Base-by-base conservation (phyloP, 768 basidiomycete species). In the Termitomyces sp. region DNA sequence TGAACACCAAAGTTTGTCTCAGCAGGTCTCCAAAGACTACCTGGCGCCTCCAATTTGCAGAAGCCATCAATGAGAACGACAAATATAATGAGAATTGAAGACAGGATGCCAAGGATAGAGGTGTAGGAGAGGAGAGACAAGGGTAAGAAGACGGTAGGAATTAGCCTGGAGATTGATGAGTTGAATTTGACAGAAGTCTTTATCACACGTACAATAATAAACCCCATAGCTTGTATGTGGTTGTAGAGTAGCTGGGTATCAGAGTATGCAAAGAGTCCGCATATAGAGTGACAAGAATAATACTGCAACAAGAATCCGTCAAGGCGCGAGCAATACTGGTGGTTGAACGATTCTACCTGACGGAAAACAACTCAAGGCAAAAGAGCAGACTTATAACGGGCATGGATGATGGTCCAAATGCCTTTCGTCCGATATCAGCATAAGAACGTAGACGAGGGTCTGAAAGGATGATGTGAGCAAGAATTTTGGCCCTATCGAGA, bases 31-130 rank as follows among this genome's bases (percentile, higher is more conserved):
- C 87, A 86, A 9, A 98, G 73, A 65, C 92, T 95, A 4, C 95
- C 95, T 3, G 93, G 93, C 20, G 81, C 73, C 37, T 86, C 75
- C 41, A 67, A 69, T 72, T 93, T 93, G 34, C 86, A 77, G 47
- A 92, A 75, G 0, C 95, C 95, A 69, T 98, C 94, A 49, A 90
- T 72, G 46, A 96, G 76, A 60, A 98, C 81, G 50, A 95, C 91
- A 47, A 79, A 61, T 36, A 95, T 80, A 54, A 98, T 79, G 37
- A 89, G 73, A 27, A 93, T 58, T 0, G 89, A 89, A 5, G 95
- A 95, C 3, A 88, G 57, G 54, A 95, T 89, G 31, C 93, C 93
- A 41, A 97, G 69, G 37, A 97, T 80, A 6, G 95, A 98, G 1
- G 94, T 87, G 67, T 93, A 88, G 1, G 95, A 95, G 13, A 98